Evolutionary conservation across 768 basidiomycete species (phyloP).

Genomic region (Termitomyces bulborhizus): DNA sequence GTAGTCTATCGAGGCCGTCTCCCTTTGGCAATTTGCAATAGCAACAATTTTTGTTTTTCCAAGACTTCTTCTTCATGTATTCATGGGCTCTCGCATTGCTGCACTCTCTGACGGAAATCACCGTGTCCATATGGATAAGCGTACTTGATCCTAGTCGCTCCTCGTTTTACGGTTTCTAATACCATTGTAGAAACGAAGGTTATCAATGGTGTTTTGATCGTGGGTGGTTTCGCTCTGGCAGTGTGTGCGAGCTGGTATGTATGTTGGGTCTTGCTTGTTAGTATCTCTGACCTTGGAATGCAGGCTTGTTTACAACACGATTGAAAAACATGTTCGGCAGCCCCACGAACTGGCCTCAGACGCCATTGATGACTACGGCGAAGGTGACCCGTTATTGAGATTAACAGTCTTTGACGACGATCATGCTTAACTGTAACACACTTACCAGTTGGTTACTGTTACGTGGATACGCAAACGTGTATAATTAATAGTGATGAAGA

Average conservation of each 20-base stretch:
- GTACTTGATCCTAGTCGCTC: constrained; percentile 31
- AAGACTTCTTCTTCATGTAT: constrained; percentile 65
- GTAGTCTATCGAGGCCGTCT: constrained; percentile 69
- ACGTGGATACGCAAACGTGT: background rate
- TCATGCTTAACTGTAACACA: background rate
- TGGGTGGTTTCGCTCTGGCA: constrained; percentile 52
- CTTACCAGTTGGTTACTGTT: background rate
- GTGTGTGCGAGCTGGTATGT: constrained; percentile 63
- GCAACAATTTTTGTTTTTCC: constrained; percentile 72
- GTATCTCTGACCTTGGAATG: background rate
- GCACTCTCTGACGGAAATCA: constrained; percentile 71
- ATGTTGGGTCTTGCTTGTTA: background rate
- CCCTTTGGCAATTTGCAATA: constrained; percentile 67
- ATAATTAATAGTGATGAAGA: constrained; percentile 68
- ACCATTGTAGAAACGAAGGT: constrained; percentile 49
- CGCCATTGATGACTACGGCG: constrained; percentile 52
- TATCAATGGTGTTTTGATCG: constrained; percentile 54
- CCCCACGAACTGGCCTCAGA: constrained; percentile 50
- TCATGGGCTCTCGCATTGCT: constrained; percentile 74
- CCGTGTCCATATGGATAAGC: constrained; percentile 68
- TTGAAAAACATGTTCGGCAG: constrained; percentile 54
- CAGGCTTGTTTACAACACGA: constrained; percentile 62
- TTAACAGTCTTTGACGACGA: background rate
- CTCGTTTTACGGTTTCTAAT: background rate
- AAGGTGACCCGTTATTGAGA: constrained; percentile 53